Base-by-base conservation (phyloP, 2,329 filamentous ascomycete genomes). In the Boeremia exigua region DNA sequence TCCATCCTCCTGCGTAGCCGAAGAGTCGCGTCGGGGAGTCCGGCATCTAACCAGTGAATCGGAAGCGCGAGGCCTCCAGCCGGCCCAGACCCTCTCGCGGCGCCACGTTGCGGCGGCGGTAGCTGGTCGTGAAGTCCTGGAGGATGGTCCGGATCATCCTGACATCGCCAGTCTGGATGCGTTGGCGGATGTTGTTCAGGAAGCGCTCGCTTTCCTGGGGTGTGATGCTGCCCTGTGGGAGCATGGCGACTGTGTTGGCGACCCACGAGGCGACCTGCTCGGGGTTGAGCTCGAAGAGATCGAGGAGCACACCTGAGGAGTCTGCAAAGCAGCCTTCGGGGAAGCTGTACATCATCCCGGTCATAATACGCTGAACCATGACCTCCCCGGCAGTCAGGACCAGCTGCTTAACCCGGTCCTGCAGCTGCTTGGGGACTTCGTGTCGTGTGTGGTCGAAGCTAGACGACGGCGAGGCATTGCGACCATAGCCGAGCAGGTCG, bases 261-360 rank as follows among this genome's bases (percentile, higher is more conserved):
- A 97, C 88, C 93, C 95, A 98, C 6, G 81, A 76, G 1, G 90
- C 87, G 12, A 92, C 91, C 70, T 95, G 85, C 49, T 86, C 81
- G 0, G 95, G 95, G 70, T 96, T 81, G 36, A 98, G 80, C 74
- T 96, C 89, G 72, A 99, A 96, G 61, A 98, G 82, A 3, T 89
- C 88, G 57, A 99, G 86, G 48, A 99, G 79, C n/a, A 96, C 91
- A 4, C 92, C 93, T 44, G 92, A 96, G 14, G 92, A 93, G 72
- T 99, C 95, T 0, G 93, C 88, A 71, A 98, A 96, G 78, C 93
- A 97, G 75, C 98, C 95, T 38, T 91, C 86, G 0, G 95, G 96
- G 78, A 99, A 99, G 0, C 90, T 96, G 74, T 97, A 97, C 94
- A 99, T 98, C 93, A 99, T 96, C 57, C 95, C 95, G 1, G 93